Base-by-base conservation (phyloP, 495 filamentous ascomycete species). In the Hypoxylon lienhwacheense region DNA sequence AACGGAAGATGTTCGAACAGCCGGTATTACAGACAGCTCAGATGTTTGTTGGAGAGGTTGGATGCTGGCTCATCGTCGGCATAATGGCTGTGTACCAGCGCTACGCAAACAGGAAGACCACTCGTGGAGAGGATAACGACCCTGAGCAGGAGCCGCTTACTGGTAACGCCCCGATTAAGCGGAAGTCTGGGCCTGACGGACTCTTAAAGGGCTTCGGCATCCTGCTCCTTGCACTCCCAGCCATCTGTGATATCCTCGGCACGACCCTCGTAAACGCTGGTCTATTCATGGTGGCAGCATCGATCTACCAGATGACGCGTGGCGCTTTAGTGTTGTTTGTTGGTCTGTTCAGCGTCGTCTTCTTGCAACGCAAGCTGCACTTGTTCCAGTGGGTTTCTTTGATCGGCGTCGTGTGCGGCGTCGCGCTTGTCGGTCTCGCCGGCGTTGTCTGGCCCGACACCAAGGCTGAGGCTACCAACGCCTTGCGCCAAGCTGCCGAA, bases 211-310 rank as follows among this genome's bases (percentile, higher is more conserved):
- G 92, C 2, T 85, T 77, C 77, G 85, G 77, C 37, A 80, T 95
- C n/a, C 55, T 86, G 8, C 70, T 97, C 5, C 80, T 98, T 24
- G 86, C 90, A 7, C 76, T 95, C 4, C 93, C 93, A 1, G 89
- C 93, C 17, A 87, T 87, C 71, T 96, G 91, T 70, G 93, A 98
- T 66, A 95, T 98, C 54, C 79, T 86, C 3, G 93, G 89, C 16
- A 98, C 93, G 2, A 98, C 93, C 14, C 83, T 97, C 17, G 96
- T 98, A 88, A 98, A 97, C 68, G 86, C 90, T 4, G 93, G 93
- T 8, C 74, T 98, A 50, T 79, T 97, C 36, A 95, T 97, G 62
- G 90, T 97, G 7, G 93, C 88, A 1, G 90, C 93, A 0, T 90
- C 85, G 54, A 95, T 98, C 61, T 98, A 97, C 75, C 93, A 98